Conservation (phyloP, 2,329 filamentous ascomycete species). For the Aureobasidium sp. region DNA sequence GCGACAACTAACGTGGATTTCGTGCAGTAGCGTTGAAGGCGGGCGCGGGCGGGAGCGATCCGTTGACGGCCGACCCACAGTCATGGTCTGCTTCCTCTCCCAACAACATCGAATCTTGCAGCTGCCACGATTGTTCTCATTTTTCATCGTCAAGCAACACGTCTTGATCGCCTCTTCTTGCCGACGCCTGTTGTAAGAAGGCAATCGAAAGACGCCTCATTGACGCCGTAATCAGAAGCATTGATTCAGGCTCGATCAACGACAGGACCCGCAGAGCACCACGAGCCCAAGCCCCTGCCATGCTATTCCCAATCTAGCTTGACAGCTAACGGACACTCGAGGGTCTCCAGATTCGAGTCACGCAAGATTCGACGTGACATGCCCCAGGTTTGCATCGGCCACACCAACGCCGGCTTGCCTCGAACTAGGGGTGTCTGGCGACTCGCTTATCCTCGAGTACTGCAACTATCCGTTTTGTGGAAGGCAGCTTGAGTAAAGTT, state of each 20-base stretch:
- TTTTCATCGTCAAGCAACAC: not conserved
- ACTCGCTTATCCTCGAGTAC: not conserved
- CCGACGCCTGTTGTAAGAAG: not conserved
- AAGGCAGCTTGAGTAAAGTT: not conserved
- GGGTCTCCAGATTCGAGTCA: not conserved
- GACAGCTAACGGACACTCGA: constrained; percentile 11
- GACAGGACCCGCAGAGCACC: constrained; percentile 1
- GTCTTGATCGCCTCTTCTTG: not conserved
- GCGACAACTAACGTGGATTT: constrained; percentile 2
- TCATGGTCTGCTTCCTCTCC: not conserved
- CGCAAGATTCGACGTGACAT: constrained; percentile 12
- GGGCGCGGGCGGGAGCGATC: not conserved
- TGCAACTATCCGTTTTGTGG: not conserved
- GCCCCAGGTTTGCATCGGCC: constrained; percentile 6
- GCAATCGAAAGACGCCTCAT: not conserved
- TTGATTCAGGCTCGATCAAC: constrained; percentile 11
- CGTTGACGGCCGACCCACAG: not conserved
- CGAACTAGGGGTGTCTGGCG: not conserved
- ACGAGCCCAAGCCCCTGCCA: constrained; percentile 2
- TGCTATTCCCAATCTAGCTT: constrained; percentile 10
- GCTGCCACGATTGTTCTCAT: not conserved
- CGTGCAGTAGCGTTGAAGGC: constrained; percentile 5
- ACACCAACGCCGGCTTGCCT: not conserved
- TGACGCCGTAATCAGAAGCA: constrained; percentile 3
- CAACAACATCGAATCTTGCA: constrained; percentile 12